phyloP scores from a whole-genome alignment of 257 asterid species.

The Ballota nigra region DNA sequence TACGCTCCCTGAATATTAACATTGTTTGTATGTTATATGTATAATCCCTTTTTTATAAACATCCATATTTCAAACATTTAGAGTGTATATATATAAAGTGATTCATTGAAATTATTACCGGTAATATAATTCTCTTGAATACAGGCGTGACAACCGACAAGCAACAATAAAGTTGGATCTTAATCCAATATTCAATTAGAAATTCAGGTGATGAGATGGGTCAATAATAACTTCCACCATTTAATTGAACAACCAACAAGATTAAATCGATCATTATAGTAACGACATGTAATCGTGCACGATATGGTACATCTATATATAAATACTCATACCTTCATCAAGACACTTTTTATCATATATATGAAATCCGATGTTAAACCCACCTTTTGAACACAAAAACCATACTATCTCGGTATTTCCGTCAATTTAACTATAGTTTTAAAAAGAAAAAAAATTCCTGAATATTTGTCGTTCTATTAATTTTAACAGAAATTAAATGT shows the following conservation, averaged over 20 bases:
- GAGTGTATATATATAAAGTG: too few relatives aligned
- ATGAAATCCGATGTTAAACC: not conserved
- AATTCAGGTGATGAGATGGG: not conserved
- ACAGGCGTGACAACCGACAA: not conserved
- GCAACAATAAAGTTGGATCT: not conserved
- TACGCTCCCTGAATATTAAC: too few relatives aligned
- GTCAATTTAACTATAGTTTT: too few relatives aligned
- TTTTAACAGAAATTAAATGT: too few relatives aligned
- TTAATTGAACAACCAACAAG: not conserved
- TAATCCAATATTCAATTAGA: not conserved
- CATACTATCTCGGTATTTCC: too few relatives aligned
- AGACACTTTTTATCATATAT: not conserved
- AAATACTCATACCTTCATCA: not conserved
- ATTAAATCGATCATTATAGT: not conserved
- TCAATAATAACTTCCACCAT: not conserved
- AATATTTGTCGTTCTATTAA: too few relatives aligned
- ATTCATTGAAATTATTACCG: too few relatives aligned
- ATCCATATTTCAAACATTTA: too few relatives aligned
- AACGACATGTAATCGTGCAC: not conserved
- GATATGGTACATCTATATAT: not conserved
- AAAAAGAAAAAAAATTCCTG: too few relatives aligned
- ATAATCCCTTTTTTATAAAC: too few relatives aligned
- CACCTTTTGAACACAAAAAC: not conserved
- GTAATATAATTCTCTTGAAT: not conserved
- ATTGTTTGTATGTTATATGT: too few relatives aligned